A percentile compares a stretch with the other conserved stretches of the same genome.
Conservation (phyloP, 2,329 filamentous ascomycete genomes). For the Paracorniculantispora psalliotae region DNA sequence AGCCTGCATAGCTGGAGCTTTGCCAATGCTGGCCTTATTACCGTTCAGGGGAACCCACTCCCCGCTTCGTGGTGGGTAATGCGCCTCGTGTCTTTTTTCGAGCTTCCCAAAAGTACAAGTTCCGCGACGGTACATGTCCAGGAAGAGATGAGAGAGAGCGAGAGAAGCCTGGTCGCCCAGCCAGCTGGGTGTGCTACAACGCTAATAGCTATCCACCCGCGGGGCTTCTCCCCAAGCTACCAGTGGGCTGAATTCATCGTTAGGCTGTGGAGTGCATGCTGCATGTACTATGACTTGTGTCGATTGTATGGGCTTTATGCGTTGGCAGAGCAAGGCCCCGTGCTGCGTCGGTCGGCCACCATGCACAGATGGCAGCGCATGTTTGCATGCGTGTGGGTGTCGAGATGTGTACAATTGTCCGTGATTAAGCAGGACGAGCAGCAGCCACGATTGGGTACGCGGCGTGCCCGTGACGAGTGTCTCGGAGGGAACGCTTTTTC, state of each 20-base stretch:
- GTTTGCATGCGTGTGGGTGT: background rate
- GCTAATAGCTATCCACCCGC: background rate
- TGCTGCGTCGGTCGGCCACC: background rate
- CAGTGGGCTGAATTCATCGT: slow-evolving; percentile 4
- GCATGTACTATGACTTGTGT: background rate
- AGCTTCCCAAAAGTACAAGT: background rate
- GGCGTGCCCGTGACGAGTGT: slow-evolving; percentile 8
- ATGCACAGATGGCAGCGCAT: background rate
- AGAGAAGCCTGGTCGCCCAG: background rate
- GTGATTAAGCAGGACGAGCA: too few relatives aligned
- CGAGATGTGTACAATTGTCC: too few relatives aligned
- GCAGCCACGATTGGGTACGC: background rate
- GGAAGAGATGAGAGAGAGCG: background rate
- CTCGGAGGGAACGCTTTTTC: background rate
- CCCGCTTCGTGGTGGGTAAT: background rate
- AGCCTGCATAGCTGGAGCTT: background rate
- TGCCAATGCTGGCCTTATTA: background rate
- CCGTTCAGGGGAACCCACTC: slow-evolving; percentile 8
- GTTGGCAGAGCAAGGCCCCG: slow-evolving; percentile 6
- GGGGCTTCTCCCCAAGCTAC: background rate
- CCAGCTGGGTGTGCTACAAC: background rate
- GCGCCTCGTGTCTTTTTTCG: background rate
- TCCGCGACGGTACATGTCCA: background rate
- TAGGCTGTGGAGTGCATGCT: background rate
- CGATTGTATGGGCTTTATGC: background rate